phyloP scores from a whole-genome alignment of 1,284 basidiomycete species.

The Ustilago cynodontis region DNA sequence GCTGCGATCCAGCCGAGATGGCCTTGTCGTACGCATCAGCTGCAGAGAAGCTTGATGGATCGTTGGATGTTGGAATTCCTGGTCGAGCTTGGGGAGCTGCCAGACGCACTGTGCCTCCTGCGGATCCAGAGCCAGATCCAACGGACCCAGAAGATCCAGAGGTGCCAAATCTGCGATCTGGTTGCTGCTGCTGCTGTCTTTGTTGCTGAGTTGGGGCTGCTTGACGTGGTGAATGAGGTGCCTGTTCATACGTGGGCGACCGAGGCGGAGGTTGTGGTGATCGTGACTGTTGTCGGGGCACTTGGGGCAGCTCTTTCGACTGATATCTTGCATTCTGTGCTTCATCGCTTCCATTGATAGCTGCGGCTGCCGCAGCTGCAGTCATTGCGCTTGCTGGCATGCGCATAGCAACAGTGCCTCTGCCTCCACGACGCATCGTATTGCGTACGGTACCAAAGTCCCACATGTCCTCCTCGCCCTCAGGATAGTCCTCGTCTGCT shows the following conservation, averaged over 20 bases:
- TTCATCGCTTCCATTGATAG: conserved; percentile 27
- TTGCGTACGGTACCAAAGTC: conserved; percentile 64
- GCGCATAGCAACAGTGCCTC: conserved; percentile 50
- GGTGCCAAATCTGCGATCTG: conserved; percentile 43
- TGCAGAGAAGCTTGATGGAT: conserved; percentile 35
- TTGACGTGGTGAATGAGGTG: conserved; percentile 20
- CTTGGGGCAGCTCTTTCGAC: conserved; percentile 44
- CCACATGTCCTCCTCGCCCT: conserved; percentile 61
- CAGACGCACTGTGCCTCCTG: conserved; percentile 59
- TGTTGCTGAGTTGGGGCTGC: conserved; percentile 19
- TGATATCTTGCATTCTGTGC: conserved; percentile 23
- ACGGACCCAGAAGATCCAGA: conserved; percentile 42
- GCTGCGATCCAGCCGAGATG: conserved; percentile 26
- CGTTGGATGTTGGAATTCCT: conserved; percentile 37
- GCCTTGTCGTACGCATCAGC: conserved; percentile 52
- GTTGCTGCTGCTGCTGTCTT: conserved; percentile 26
- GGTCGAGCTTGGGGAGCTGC: conserved; percentile 40
- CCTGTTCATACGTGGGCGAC: conserved; percentile 25
- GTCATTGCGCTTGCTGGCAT: conserved; percentile 56
- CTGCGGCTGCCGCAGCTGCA: conserved; percentile 37
- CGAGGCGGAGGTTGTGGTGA: conserved; percentile 30
- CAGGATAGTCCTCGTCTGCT: conserved; percentile 55
- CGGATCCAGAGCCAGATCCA: conserved; percentile 53
- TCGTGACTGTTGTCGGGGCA: conserved; percentile 33
- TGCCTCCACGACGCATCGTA: conserved; percentile 52